Percentiles rank a stretch among this genome's conserved stretches.
Evolutionary conservation across 225 moss, liverwort and hornwort species (phyloP).

Genomic region (Climacium dendroides): DNA sequence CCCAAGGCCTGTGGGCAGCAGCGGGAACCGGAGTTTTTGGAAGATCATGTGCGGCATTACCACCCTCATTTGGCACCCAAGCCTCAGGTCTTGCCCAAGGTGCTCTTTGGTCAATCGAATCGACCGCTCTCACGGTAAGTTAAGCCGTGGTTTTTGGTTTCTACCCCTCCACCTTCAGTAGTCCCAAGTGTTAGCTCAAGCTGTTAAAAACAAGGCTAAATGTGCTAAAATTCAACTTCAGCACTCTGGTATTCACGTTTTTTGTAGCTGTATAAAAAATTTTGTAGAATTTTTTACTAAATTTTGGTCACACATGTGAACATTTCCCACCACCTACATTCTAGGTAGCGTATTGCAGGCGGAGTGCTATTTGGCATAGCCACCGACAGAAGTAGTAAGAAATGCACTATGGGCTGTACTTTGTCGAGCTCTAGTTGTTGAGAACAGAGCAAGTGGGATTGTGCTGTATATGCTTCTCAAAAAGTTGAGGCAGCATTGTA

Average conservation of each 20-base stretch:
- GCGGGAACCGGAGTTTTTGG: conserved; percentile 57
- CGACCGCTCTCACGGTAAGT: neutral
- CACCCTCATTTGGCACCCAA: conserved; percentile 65
- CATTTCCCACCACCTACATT: neutral
- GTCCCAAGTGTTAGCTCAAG: neutral
- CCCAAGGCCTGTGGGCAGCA: neutral
- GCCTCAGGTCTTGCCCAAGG: conserved; percentile 16
- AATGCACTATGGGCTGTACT: neutral
- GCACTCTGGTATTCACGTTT: too few relatives aligned
- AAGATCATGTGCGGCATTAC: conserved; percentile 61
- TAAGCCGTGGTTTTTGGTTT: neutral
- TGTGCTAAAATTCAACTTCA: neutral
- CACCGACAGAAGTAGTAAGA: neutral
- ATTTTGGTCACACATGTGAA: neutral
- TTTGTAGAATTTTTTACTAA: neutral
- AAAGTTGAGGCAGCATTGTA: neutral
- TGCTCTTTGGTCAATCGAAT: neutral
- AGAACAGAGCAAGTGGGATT: neutral
- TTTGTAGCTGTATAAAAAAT: neutral
- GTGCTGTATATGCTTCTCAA: neutral
- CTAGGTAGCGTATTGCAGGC: neutral
- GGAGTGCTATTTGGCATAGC: neutral
- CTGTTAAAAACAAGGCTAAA: neutral
- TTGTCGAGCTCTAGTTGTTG: neutral
- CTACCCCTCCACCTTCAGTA: neutral